Evolutionary conservation across 768 basidiomycete species (phyloP).

Genomic region (Hypholoma sublateritium): DNA sequence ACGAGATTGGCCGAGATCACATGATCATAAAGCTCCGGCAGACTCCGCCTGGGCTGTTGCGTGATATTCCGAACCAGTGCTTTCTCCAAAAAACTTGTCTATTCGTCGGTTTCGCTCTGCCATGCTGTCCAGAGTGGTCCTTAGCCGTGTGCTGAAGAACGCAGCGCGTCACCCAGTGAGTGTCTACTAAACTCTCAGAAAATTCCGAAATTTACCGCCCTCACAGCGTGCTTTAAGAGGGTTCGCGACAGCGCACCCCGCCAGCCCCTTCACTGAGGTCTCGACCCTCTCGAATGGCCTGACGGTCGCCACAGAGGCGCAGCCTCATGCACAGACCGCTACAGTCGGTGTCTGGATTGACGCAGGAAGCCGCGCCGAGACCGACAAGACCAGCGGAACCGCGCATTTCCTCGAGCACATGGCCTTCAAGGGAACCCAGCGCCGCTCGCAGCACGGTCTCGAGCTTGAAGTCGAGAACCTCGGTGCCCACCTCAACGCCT

Average conservation of each 20-base stretch:
- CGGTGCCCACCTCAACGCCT: slow-evolving; percentile 96
- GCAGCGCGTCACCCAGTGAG: slow-evolving; percentile 41
- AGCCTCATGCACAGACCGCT: slow-evolving; percentile 89
- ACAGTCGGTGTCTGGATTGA: slow-evolving; percentile 99
- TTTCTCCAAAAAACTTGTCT: slow-evolving; percentile 30
- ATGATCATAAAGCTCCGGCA: slow-evolving; percentile 25
- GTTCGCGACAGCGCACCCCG: slow-evolving; percentile 67
- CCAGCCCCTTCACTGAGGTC: slow-evolving; percentile 81
- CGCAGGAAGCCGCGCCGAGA: slow-evolving; percentile 96
- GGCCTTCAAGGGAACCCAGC: slow-evolving; percentile 96
- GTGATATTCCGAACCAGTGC: slow-evolving; percentile 31
- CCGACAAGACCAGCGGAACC: slow-evolving; percentile 90
- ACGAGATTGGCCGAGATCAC: slow-evolving; percentile 7
- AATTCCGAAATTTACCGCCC: slow-evolving; percentile 2
- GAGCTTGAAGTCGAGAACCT: slow-evolving; percentile 98
- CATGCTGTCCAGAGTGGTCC: slow-evolving; percentile 42
- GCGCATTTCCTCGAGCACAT: slow-evolving; percentile 99
- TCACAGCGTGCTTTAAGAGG: slow-evolving; percentile 57
- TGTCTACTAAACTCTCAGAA: not conserved
- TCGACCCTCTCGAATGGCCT: slow-evolving; percentile 94
- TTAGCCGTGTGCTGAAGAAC: slow-evolving; percentile 41
- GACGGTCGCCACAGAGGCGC: slow-evolving; percentile 90
- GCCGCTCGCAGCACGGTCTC: slow-evolving; percentile 83
- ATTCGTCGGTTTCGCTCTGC: slow-evolving; percentile 18
- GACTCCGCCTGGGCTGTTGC: slow-evolving; percentile 25